Base-by-base conservation (phyloP, 345 rosid genomes). In the Cardamine resedifolia region DNA sequence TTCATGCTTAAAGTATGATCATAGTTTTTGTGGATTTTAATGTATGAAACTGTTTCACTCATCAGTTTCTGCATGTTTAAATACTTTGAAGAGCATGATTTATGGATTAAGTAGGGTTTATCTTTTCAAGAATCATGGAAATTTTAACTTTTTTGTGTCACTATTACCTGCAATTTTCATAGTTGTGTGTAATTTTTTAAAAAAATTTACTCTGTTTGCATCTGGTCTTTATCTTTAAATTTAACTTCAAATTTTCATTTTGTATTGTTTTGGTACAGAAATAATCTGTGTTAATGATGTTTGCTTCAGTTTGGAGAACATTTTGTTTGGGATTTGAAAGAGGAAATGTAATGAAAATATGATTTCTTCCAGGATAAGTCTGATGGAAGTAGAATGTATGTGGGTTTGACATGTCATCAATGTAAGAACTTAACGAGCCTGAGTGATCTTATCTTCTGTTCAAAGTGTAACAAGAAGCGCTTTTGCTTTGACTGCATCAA, bases 401-500 rank as follows among this genome's bases (percentile, higher is more conserved):
- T 2, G 55, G 57, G 78, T 12, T 74, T 59, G 57, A 74, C 78
- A 2, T 75, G 78, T 24, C 74, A 75, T 68, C 78, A 75, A 1
- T 75, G 78, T 68, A 75, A 75, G 74, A 52, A 10, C 58, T 28
- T 68, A 6, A 68, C 9, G 10, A 61, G 2, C 2, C 12, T 51
- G 69, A 24, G 7, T 61, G 51, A 44, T 24, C 74, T 75, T 33
- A 48, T 68, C 70, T 75, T 68, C 74, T 75, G 79, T 1, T 44
- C 26, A 5, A 61, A 33, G 0, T 75, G 79, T 34, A 53, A 0
- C 51, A 75, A 75, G 64, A 75, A 24, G 27, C 30, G 61, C 7
- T 74, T 52, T 27, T 75, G 74, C 70, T 24, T 6, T 26, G 64
- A 68, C 8, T 75, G 79, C 51, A 68, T 75, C 58, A n/a, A 33